A percentile compares a stretch with the other conserved stretches of the same genome.
These are phyloP conservation scores for Microascus cirrosus DNA, from an alignment of 2,329 filamentous ascomycete species.

Conservation along the genomic window DNA sequence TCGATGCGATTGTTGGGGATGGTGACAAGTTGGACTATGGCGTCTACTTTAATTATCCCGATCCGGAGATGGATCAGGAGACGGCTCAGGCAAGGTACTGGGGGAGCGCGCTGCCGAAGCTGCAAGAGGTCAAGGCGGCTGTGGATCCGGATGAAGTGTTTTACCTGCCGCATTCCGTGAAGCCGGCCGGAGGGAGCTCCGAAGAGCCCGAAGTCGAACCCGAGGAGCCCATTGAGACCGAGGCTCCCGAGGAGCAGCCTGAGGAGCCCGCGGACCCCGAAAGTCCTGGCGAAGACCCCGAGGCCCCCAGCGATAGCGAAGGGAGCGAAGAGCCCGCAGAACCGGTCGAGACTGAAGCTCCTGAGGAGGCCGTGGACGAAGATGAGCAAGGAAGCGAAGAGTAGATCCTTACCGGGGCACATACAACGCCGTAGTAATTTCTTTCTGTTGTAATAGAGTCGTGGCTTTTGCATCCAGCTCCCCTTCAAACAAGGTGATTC, in stretches of 20 bases:
- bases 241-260: not conserved
- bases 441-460: not conserved
- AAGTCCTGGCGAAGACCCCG: too few species aligned
- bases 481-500: too few species aligned
- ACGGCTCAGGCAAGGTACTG: constrained; percentile 24
- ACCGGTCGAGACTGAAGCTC: too few species aligned
- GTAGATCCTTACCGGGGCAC: not conserved
- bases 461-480: not conserved
- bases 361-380: too few species aligned
- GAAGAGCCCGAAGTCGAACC: not conserved
- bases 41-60: constrained; percentile 30
- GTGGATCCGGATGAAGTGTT: constrained; percentile 26
- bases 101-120: constrained; percentile 18
- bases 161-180: constrained; percentile 22
- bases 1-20: constrained; percentile 17
- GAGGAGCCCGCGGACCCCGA: not conserved
- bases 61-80: constrained; percentile 19
- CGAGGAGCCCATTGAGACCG: not conserved
- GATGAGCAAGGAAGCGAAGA: not conserved
- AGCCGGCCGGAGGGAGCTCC: not conserved
- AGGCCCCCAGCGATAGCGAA: too few species aligned
- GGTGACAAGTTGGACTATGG: constrained; percentile 19
- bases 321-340: too few species aligned
- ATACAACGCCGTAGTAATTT: not conserved
- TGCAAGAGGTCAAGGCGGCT: constrained; percentile 21